These are phyloP conservation scores for Mixia osmundae DNA, from an alignment of 1,284 basidiomycete species.

Conservation along the genomic window DNA sequence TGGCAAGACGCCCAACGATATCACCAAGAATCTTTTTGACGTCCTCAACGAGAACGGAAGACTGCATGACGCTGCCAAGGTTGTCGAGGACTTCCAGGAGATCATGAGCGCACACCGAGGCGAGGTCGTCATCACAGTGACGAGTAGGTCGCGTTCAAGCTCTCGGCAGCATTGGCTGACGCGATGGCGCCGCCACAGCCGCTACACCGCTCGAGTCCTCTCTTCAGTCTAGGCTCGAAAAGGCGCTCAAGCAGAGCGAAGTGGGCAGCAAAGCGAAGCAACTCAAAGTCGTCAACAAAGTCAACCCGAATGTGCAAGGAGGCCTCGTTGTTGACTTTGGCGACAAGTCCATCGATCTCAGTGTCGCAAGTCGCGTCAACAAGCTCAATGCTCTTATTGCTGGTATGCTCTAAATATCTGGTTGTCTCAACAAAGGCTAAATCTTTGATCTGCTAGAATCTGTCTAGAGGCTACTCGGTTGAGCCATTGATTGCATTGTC, in stretches of 20 bases:
- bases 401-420: no score
- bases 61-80: slow-evolving; percentile 54
- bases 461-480: no score
- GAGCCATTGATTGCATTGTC: no score
- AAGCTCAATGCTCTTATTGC: no score
- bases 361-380: no score
- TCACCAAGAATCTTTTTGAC: slow-evolving; percentile 76
- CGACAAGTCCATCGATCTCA: slow-evolving; percentile 91
- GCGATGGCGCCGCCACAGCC: slow-evolving; percentile 24
- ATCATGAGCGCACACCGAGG: slow-evolving; percentile 72
- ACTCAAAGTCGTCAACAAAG: slow-evolving; percentile 68
- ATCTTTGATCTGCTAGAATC: no score
- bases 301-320: slow-evolving; percentile 65
- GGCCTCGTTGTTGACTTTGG: slow-evolving; percentile 76
- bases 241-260: slow-evolving; percentile 58
- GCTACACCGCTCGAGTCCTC: slow-evolving; percentile 51
- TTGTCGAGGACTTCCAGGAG: slow-evolving; percentile 77
- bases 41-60: slow-evolving; percentile 88
- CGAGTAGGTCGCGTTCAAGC: slow-evolving; percentile 25
- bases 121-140: slow-evolving; percentile 79
- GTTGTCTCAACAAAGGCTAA: no score
- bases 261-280: slow-evolving; percentile 60
- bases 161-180: background rate
- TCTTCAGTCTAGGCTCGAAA: slow-evolving; percentile 47
- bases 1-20: no score